Percentiles rank a stretch among this genome's conserved stretches.
Evolutionary conservation across 2,329 filamentous ascomycete species (phyloP).

Genomic region (Chaetomium globosum): DNA sequence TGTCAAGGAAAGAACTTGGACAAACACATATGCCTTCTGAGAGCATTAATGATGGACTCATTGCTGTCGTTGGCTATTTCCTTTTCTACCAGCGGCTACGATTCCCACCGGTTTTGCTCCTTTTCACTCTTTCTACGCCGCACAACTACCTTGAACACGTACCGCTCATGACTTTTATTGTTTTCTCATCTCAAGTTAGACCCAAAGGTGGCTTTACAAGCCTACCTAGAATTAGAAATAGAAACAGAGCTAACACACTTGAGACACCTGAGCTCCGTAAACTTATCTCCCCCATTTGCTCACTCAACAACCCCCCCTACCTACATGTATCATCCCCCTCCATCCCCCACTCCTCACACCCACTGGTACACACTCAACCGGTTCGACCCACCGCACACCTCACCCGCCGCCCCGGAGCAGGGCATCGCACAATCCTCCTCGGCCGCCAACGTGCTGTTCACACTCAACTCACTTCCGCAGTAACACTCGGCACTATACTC

Average conservation of each 20-base stretch:
- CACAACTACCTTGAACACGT: no score
- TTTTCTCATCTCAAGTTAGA: background rate
- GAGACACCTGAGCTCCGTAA: background rate
- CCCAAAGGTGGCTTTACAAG: no score
- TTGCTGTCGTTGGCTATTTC: background rate
- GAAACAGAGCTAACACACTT: background rate
- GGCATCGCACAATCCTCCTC: conserved; percentile 38
- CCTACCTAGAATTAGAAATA: background rate
- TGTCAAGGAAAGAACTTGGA: conserved; percentile 12
- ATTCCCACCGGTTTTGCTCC: background rate
- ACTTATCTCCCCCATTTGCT: background rate
- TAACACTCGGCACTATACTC: conserved; percentile 35
- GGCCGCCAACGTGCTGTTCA: conserved; percentile 25
- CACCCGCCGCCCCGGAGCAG: conserved; percentile 39
- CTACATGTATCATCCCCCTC: background rate
- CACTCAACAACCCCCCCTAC: background rate
- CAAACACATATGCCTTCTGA: conserved; percentile 23
- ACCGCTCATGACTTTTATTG: background rate
- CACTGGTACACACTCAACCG: conserved; percentile 41
- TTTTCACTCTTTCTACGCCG: background rate
- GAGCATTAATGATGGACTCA: no score
- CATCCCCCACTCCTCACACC: conserved; percentile 4
- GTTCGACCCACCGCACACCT: conserved; percentile 42
- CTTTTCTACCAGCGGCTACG: no score
- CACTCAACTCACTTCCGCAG: conserved; percentile 35